These are phyloP conservation scores for Torrubiella hemipterigena DNA, from an alignment of 2,329 filamentous ascomycete species.

Conservation along the genomic window DNA sequence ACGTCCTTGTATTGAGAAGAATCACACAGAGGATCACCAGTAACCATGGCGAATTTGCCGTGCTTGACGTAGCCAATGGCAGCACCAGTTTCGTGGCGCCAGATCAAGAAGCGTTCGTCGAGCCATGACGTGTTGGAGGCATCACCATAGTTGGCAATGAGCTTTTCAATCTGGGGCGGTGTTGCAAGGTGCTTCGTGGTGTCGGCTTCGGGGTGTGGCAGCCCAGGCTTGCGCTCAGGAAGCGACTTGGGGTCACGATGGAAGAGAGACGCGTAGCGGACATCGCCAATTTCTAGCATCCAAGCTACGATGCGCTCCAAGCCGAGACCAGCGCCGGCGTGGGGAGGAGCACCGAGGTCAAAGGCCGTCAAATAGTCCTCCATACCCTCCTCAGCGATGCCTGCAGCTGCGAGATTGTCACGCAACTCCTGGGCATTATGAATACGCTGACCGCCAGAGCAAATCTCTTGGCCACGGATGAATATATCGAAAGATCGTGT, in stretches of 20 bases:
- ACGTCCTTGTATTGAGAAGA: constrained; percentile 62
- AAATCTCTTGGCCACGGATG: constrained; percentile 82
- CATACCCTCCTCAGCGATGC: constrained; percentile 72
- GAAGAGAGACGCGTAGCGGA: constrained; percentile 78
- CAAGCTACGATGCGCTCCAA: constrained; percentile 82
- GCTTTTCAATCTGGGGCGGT: constrained; percentile 66
- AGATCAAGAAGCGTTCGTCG: constrained; percentile 78
- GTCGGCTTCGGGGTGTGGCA: constrained; percentile 82
- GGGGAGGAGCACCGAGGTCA: constrained; percentile 76
- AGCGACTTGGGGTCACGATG: constrained; percentile 81
- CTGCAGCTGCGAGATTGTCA: constrained; percentile 62
- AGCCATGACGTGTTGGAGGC: constrained; percentile 91
- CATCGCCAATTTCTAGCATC: constrained; percentile 76
- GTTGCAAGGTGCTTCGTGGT: constrained; percentile 46
- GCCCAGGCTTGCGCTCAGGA: constrained; percentile 49
- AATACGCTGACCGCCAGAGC: constrained; percentile 87
- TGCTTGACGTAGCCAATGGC: constrained; percentile 74
- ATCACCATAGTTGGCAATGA: constrained; percentile 92
- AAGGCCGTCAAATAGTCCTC: constrained; percentile 85
- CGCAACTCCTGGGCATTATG: constrained; percentile 66
- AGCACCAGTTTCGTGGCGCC: constrained; percentile 75
- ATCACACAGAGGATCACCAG: constrained; percentile 81
- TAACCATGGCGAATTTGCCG: constrained; percentile 68
- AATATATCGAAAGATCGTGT: constrained; percentile 97
- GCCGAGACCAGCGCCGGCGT: constrained; percentile 82